phyloP scores from a whole-genome alignment of 257 asterid genomes.

The Ajuga chamaepitys region DNA sequence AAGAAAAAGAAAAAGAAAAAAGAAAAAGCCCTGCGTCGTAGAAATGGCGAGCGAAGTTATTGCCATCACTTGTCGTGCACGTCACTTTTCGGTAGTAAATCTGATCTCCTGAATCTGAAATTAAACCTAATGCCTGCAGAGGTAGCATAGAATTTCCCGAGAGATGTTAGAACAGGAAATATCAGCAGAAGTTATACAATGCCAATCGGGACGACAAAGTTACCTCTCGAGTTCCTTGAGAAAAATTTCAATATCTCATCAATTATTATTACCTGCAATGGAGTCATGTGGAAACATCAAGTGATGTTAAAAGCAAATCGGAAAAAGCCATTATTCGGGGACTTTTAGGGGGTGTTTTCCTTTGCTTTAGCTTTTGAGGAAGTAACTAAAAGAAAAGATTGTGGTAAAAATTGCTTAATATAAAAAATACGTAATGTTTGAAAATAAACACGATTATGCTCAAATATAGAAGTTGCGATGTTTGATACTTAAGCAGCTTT shows the following conservation, averaged over 20 bases:
- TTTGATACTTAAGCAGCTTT: too few species aligned
- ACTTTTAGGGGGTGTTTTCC: too few species aligned
- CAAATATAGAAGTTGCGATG: too few species aligned
- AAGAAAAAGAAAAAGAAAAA: neutral
- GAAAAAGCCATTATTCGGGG: neutral
- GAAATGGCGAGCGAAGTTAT: neutral
- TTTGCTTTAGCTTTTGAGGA: too few species aligned
- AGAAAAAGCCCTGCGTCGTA: neutral
- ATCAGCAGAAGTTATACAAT: neutral
- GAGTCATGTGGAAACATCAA: neutral
- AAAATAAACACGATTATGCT: too few species aligned
- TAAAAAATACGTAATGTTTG: too few species aligned
- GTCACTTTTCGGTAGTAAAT: constrained; percentile 81
- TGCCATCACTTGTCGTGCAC: constrained; percentile 43
- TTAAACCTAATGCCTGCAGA: constrained; percentile 50
- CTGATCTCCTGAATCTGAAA: constrained; percentile 67
- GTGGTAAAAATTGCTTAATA: too few species aligned
- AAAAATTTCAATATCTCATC: constrained; percentile 92
- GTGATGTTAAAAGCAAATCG: neutral
- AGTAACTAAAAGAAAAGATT: too few species aligned
- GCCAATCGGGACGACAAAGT: neutral
- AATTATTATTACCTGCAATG: constrained; percentile 74
- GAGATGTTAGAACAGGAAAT: constrained; percentile 4
- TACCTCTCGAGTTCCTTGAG: constrained; percentile 64
- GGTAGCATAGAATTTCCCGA: neutral